A percentile compares a stretch with the other conserved stretches of the same genome.
Conservation (phyloP, 73 alveolate genomes). For the Diophrys sp. region DNA sequence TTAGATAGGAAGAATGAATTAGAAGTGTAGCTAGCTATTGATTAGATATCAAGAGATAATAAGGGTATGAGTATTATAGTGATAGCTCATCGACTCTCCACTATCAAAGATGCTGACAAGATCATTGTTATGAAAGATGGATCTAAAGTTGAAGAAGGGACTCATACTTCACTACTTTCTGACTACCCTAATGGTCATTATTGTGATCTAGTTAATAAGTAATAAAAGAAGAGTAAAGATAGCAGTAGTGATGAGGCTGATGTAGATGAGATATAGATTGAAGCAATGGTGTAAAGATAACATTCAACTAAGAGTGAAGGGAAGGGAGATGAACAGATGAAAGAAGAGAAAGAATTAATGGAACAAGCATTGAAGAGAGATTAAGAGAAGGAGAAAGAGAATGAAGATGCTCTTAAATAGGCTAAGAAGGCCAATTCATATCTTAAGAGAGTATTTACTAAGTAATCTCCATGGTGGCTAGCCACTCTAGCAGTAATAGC, state of each 20-base stretch:
- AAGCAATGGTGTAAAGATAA: neutral
- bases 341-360: neutral
- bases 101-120: conserved; percentile 52
- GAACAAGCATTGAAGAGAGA: neutral
- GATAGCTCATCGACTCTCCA: conserved; percentile 67
- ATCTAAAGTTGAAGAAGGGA: conserved; percentile 61
- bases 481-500: neutral
- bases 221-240: neutral
- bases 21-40: conserved; percentile 68
- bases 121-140: conserved; percentile 82
- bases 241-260: neutral
- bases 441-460: conserved; percentile 48
- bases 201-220: conserved; percentile 15
- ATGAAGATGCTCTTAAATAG: conserved; percentile 67
- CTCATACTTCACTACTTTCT: conserved; percentile 33
- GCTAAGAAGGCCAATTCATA: conserved; percentile 56
- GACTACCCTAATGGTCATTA: conserved; percentile 24
- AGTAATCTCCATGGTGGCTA: conserved; percentile 21
- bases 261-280: neutral
- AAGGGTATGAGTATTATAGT: conserved; percentile 32
- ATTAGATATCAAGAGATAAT: neutral
- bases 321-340: neutral
- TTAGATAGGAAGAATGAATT: conserved; percentile 87
- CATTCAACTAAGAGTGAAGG: neutral
- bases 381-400: no score